These are phyloP conservation scores for Brassica hybrid DNA, from an alignment of 441 rosid genomes.

Conservation along the genomic window DNA sequence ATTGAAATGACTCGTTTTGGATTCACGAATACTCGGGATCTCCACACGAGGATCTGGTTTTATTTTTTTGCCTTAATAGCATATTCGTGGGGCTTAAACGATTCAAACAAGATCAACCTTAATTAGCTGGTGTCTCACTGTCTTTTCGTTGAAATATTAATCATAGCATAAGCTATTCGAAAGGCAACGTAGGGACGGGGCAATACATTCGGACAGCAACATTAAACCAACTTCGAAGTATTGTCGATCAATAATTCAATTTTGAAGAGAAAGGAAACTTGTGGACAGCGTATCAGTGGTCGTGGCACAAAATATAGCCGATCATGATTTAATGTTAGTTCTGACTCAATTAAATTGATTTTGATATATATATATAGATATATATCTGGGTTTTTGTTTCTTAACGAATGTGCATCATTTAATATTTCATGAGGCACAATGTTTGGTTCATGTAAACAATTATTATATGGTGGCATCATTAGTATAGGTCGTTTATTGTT, in stretches of 20 bases:
- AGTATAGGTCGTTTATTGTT: neutral
- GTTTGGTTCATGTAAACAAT: slow-evolving; percentile 14
- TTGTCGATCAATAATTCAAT: slow-evolving; percentile 31
- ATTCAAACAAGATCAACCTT: slow-evolving; percentile 31
- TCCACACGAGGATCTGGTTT: slow-evolving; percentile 24
- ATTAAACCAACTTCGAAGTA: slow-evolving; percentile 39
- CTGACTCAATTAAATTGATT: slow-evolving; percentile 25
- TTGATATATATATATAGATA: slow-evolving; percentile 18
- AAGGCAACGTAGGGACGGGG: slow-evolving; percentile 44
- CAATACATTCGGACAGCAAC: slow-evolving; percentile 45
- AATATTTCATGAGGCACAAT: slow-evolving; percentile 20
- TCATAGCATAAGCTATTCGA: slow-evolving; percentile 33
- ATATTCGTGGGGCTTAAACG: slow-evolving; percentile 30
- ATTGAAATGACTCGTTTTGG: slow-evolving; percentile 18
- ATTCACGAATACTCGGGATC: slow-evolving; percentile 6
- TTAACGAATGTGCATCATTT: slow-evolving; percentile 10
- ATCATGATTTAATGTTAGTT: slow-evolving; percentile 24
- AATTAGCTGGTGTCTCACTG: slow-evolving; percentile 43
- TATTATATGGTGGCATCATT: slow-evolving; percentile 12
- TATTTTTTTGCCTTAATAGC: slow-evolving; percentile 7
- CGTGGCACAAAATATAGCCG: slow-evolving; percentile 45
- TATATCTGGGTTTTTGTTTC: slow-evolving; percentile 11
- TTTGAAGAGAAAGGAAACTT: slow-evolving; percentile 15
- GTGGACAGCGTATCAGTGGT: slow-evolving; percentile 40
- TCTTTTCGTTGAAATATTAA: slow-evolving; percentile 40